A percentile compares a stretch with the other conserved stretches of the same genome.
phyloP scores from a whole-genome alignment of 2,329 filamentous ascomycete species.

The Thelonectria discophora region DNA sequence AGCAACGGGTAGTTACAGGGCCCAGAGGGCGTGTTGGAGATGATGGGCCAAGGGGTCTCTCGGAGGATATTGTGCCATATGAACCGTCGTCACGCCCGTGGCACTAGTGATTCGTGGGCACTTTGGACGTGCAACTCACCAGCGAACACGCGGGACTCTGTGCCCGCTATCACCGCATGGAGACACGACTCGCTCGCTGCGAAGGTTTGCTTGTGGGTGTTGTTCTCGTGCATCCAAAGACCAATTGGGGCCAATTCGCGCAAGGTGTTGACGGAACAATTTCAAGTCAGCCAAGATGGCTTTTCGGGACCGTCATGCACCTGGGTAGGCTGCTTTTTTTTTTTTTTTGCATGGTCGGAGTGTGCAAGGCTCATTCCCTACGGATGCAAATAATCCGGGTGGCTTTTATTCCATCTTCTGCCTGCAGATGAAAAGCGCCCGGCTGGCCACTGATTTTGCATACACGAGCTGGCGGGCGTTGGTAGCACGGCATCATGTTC shows the following conservation, averaged over 20 bases:
- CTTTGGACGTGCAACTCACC: too few relatives aligned
- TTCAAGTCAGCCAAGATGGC: too few relatives aligned
- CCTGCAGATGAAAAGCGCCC: too few relatives aligned
- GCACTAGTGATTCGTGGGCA: too few relatives aligned
- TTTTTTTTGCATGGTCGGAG: too few relatives aligned
- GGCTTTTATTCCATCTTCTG: too few relatives aligned
- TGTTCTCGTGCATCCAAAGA: neutral
- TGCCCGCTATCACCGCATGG: neutral
- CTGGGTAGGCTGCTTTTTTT: slow-evolving; percentile 7
- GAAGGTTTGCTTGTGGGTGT: neutral
- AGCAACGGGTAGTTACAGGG: neutral
- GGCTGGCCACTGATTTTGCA: neutral
- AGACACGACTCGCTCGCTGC: neutral
- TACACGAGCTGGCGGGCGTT: slow-evolving; percentile 8
- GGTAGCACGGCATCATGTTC: neutral
- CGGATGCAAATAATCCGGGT: too few relatives aligned
- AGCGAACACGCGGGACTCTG: neutral
- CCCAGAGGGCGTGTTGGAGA: neutral
- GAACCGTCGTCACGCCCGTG: too few relatives aligned
- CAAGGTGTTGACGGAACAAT: neutral
- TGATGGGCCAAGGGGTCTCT: neutral
- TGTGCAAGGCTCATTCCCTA: too few relatives aligned
- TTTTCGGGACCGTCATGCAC: slow-evolving; percentile 1
- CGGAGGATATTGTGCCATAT: too few relatives aligned
- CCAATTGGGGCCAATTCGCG: neutral